Percentiles rank a stretch among this genome's conserved stretches.
phyloP scores from a whole-genome alignment of 352 stramenopile species.

The Phytophthora agathidicida region DNA sequence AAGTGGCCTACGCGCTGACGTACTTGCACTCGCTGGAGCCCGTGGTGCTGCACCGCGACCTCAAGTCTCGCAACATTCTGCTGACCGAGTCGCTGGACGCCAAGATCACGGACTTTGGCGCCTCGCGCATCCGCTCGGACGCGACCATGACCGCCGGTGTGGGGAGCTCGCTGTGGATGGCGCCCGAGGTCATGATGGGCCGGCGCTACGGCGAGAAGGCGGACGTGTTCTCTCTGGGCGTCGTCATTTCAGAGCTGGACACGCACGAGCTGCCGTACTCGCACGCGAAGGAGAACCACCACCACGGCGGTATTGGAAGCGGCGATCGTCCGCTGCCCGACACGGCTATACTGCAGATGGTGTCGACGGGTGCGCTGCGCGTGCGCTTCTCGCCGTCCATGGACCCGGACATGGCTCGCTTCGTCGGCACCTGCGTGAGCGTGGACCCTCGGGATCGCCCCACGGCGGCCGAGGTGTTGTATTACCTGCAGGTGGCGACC shows the following conservation, averaged over 20 bases:
- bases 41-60: conserved; percentile 51
- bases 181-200: conserved; percentile 45
- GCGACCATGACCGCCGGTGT: conserved; percentile 32
- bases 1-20: conserved; percentile 37
- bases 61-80: conserved; percentile 72
- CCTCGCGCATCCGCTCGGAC: conserved; percentile 27
- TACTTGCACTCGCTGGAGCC: conserved; percentile 33
- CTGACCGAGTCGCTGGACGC: conserved; percentile 41
- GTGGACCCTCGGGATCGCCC: conserved; percentile 26
- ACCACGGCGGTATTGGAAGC: conserved; percentile 2
- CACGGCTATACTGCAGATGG: conserved; percentile 38
- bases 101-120: conserved; percentile 61
- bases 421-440: conserved; percentile 23
- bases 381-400: conserved; percentile 27
- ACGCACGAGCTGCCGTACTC: conserved; percentile 38
- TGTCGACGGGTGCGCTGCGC: conserved; percentile 25
- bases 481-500: conserved; percentile 25
- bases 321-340: conserved; percentile 11
- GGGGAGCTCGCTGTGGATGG: conserved; percentile 35
- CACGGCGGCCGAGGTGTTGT: conserved; percentile 35
- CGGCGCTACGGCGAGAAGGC: conserved; percentile 43
- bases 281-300: conserved; percentile 31
- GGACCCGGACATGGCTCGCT: conserved; percentile 15
- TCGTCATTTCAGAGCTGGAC: conserved; percentile 37
- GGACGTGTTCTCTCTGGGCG: conserved; percentile 47